A percentile compares a stretch with the other conserved stretches of the same genome.
Conservation (phyloP, 129 eudicot species). For the Helianthus tuberosus region DNA sequence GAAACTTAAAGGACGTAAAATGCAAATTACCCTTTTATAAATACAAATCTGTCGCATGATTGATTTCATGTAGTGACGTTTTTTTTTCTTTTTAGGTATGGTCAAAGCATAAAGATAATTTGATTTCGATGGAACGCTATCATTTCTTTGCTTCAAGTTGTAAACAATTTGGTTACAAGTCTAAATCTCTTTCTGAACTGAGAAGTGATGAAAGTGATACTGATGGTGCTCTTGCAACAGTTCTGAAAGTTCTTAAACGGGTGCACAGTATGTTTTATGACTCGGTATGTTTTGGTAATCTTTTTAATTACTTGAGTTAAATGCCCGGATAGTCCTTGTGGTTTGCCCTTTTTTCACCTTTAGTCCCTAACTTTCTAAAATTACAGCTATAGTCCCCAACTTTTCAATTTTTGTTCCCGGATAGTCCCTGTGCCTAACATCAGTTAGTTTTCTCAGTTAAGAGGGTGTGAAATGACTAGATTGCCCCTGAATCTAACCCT, state of each 20-base stretch:
- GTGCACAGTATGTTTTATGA: constrained; percentile 67
- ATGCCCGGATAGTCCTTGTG: no score
- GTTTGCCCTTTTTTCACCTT: no score
- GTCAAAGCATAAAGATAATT: constrained; percentile 72
- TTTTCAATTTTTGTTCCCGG: no score
- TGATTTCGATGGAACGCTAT: constrained; percentile 91
- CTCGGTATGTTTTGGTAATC: constrained; percentile 42
- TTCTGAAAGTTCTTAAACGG: constrained; percentile 69
- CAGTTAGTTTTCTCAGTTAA: no score
- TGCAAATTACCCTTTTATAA: no score
- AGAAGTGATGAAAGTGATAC: constrained; percentile 85
- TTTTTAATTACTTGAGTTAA: no score
- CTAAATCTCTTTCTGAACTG: constrained; percentile 71
- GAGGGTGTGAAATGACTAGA: no score
- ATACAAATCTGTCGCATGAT: not conserved
- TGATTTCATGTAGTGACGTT: not conserved
- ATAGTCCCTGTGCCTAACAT: no score
- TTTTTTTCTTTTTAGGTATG: constrained; percentile 56
- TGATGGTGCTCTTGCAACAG: constrained; percentile 82
- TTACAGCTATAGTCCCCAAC: no score
- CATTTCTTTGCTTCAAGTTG: constrained; percentile 84
- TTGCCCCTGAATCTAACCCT: no score
- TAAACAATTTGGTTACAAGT: constrained; percentile 60
- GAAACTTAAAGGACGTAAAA: no score
- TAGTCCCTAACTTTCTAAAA: no score